phyloP scores from a whole-genome alignment of 1,284 basidiomycete genomes.

The Malassezia furfur region DNA sequence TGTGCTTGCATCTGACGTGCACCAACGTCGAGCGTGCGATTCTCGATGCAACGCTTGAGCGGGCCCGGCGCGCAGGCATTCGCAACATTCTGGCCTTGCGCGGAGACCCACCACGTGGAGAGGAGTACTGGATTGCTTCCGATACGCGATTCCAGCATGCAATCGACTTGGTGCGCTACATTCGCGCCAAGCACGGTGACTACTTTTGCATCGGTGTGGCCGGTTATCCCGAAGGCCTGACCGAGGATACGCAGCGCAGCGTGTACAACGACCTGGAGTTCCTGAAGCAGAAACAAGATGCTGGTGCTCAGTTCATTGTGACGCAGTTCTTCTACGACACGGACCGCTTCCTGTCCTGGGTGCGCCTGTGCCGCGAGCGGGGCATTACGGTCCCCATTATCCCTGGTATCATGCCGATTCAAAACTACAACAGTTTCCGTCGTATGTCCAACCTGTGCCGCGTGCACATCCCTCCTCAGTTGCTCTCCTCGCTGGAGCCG shows the following conservation, averaged over 20 bases:
- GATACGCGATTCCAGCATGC: slow-evolving; percentile 79
- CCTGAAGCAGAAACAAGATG: slow-evolving; percentile 82
- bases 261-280: slow-evolving; percentile 63
- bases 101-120: slow-evolving; percentile 74
- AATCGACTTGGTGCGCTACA: slow-evolving; percentile 80
- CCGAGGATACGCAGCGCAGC: slow-evolving; percentile 53
- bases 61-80: slow-evolving; percentile 71
- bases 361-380: slow-evolving; percentile 45
- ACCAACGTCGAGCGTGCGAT: slow-evolving; percentile 72
- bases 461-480: slow-evolving; percentile 62
- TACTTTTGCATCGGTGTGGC: slow-evolving; percentile 87
- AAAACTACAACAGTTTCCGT: slow-evolving; percentile 85
- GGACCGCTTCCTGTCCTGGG: slow-evolving; percentile 50
- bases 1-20: slow-evolving; percentile 90
- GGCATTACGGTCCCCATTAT: slow-evolving; percentile 86
- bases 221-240: slow-evolving; percentile 75
- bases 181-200: slow-evolving; percentile 72
- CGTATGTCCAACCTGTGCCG: slow-evolving; percentile 82
- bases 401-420: slow-evolving; percentile 95
- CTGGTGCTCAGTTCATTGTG: slow-evolving; percentile 88
- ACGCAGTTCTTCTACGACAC: slow-evolving; percentile 97
- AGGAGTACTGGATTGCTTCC: slow-evolving; percentile 80
- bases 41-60: slow-evolving; percentile 70
- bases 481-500: slow-evolving; percentile 64
- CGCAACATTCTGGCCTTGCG: slow-evolving; percentile 83